Base-by-base conservation (phyloP, 352 stramenopile species). In the Bremia lactucae region DNA sequence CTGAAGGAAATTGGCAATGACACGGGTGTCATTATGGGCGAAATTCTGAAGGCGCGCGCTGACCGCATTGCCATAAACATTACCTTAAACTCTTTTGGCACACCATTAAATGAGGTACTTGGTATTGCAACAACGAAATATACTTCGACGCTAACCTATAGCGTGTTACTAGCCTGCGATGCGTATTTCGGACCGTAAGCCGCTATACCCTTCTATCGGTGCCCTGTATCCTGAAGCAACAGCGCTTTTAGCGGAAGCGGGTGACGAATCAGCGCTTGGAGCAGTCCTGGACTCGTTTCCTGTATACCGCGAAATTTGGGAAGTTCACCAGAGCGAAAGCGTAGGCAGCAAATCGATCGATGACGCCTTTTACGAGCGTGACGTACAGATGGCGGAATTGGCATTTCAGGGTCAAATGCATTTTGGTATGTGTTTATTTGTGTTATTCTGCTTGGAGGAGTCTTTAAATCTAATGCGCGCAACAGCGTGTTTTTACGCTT, bases 61-160 rank as follows among this genome's bases (percentile, higher is more conserved):
- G 96, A 99, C 62, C 96, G 90, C 31, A 97, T 97, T 41, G 94
- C 96, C 16, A 98, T 99, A 65, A 99, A 99, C 70, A 98, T 99
- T 49, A 99, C 96, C 20, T 74, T 99, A 41, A 99, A 99, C 77
- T 98, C 95, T 28, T 99, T 98, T 52, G 92, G 87, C 36, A 96
- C 84, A 15, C 78, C 75, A 14, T 58, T 96, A 42, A 96, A 95
- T 40, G 83, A 95, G 49, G 63, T 78, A 45, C 6, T 31, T 31
- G 28, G 13, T 11, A 7, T 29, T 29, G n/a, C n/a, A n/a, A n/a
- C n/a, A n/a, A n/a, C n/a, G n/a, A n/a, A n/a, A n/a, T n/a, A n/a
- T n/a, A n/a, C n/a, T n/a, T n/a, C n/a, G n/a, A n/a, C n/a, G n/a
- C n/a, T n/a, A n/a, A n/a, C n/a, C n/a, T n/a, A n/a, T n/a, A n/a